phyloP scores from a whole-genome alignment of 768 basidiomycete genomes.

The Pleurotus sapidus region DNA sequence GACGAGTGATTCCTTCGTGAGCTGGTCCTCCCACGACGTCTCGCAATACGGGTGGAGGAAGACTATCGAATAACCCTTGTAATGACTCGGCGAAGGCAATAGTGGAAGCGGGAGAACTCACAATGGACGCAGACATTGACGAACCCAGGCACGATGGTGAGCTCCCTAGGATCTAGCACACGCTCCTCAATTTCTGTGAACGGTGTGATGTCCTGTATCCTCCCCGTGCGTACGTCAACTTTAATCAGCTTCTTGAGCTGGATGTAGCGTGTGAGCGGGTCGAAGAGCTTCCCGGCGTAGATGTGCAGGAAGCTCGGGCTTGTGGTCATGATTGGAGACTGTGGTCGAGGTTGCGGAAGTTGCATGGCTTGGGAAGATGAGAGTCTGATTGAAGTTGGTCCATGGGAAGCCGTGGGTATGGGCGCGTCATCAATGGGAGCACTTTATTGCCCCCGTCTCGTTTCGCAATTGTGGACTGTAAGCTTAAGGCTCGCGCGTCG shows the following conservation, averaged over 20 bases:
- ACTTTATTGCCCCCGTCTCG: too few relatives aligned
- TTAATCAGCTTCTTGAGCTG: not conserved
- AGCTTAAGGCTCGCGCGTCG: too few relatives aligned
- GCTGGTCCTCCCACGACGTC: constrained; percentile 59
- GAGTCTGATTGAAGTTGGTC: too few relatives aligned
- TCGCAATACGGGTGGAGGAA: constrained; percentile 62
- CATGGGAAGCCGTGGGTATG: not conserved
- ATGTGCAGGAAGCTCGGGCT: not conserved
- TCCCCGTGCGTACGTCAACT: not conserved
- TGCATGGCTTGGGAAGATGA: too few relatives aligned
- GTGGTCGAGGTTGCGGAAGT: too few relatives aligned
- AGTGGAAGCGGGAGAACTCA: constrained; percentile 21
- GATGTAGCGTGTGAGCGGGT: not conserved
- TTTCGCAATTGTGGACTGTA: too few relatives aligned
- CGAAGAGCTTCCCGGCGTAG: constrained; percentile 3
- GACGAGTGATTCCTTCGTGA: constrained; percentile 52
- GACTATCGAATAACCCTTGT: constrained; percentile 28
- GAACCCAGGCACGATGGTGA: constrained; percentile 55
- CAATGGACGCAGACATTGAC: constrained; percentile 58
- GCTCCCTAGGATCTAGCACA: constrained; percentile 42
- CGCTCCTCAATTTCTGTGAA: constrained; percentile 7
- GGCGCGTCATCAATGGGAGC: not conserved
- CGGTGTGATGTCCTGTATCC: not conserved
- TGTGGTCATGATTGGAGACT: too few relatives aligned
- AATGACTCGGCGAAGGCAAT: not conserved